Conservation (phyloP, 345 rosid genomes). For the Dimocarpus longan region DNA sequence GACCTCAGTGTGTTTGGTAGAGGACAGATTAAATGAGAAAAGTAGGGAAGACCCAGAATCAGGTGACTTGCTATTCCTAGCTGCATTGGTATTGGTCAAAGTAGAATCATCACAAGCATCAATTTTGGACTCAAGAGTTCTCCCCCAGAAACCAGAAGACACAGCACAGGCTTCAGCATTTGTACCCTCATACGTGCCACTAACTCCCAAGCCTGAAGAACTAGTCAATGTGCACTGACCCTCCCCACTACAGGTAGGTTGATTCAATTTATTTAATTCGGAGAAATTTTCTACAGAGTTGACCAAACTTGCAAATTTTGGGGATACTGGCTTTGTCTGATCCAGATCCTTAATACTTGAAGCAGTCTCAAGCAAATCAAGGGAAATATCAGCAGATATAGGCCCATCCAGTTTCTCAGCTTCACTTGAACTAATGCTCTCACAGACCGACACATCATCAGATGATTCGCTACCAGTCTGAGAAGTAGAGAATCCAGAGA, state of each 20-base stretch:
- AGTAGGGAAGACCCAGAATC: slow-evolving; percentile 41
- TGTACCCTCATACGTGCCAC: slow-evolving; percentile 28
- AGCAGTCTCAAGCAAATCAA: slow-evolving; percentile 36
- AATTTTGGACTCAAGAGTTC: slow-evolving; percentile 41
- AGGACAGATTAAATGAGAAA: slow-evolving; percentile 46
- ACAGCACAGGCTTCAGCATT: slow-evolving; percentile 29
- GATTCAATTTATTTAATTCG: slow-evolving; percentile 31
- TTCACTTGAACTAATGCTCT: slow-evolving; percentile 68
- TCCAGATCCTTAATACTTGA: slow-evolving; percentile 39
- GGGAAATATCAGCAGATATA: slow-evolving; percentile 36
- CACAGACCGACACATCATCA: slow-evolving; percentile 71
- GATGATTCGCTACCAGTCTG: slow-evolving; percentile 52
- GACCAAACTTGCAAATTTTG: slow-evolving; percentile 71
- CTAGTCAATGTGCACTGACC: slow-evolving; percentile 32
- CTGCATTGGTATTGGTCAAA: slow-evolving; percentile 28
- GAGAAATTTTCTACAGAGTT: slow-evolving; percentile 53
- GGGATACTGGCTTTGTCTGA: slow-evolving; percentile 53
- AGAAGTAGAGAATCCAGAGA: slow-evolving; percentile 80
- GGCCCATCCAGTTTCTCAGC: slow-evolving; percentile 48
- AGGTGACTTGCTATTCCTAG: slow-evolving; percentile 26
- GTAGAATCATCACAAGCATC: slow-evolving; percentile 28
- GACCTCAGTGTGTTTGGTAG: slow-evolving; percentile 31
- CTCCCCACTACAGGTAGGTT: slow-evolving; percentile 31
- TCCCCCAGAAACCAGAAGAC: slow-evolving; percentile 66
- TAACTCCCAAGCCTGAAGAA: slow-evolving; percentile 29